phyloP scores from a whole-genome alignment of 208 protist species.

The Leptomonas seymouri region DNA sequence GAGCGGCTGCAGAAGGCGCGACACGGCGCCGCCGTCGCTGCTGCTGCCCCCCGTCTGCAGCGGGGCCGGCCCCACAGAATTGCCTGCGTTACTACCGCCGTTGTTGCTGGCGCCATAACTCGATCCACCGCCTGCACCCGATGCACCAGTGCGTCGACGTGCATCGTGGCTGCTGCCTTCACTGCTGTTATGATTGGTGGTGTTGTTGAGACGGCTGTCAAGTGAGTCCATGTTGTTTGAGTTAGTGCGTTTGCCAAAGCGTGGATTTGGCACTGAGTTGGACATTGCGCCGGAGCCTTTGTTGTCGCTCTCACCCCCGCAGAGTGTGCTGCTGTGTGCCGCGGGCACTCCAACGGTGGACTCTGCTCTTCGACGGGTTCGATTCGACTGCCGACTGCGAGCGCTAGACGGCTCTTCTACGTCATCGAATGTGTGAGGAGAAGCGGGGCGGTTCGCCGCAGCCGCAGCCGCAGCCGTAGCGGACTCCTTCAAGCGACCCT shows the following conservation, averaged over 20 bases:
- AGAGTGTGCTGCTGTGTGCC: background rate
- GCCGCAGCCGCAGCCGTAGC: background rate
- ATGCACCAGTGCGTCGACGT: background rate
- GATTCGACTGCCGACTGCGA: background rate
- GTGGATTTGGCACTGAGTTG: background rate
- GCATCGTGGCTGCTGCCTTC: background rate
- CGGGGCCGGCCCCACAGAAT: too few relatives aligned
- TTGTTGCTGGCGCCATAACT: background rate
- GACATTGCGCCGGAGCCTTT: background rate
- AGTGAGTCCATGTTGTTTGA: too few relatives aligned
- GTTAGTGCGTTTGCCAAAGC: background rate
- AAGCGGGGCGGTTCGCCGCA: background rate
- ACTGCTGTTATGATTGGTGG: background rate
- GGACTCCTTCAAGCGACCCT: background rate
- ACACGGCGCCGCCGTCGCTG: background rate
- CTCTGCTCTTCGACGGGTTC: background rate
- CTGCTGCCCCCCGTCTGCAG: background rate
- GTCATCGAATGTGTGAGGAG: background rate
- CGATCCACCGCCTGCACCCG: background rate
- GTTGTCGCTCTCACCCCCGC: background rate
- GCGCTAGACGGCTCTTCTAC: background rate
- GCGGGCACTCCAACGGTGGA: background rate
- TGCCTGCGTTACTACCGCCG: too few relatives aligned
- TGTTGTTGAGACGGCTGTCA: too few relatives aligned
- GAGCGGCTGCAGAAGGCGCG: constrained; percentile 21